These are phyloP conservation scores for Solanum raphanifolium DNA, from an alignment of 257 asterid species.

Conservation along the genomic window DNA sequence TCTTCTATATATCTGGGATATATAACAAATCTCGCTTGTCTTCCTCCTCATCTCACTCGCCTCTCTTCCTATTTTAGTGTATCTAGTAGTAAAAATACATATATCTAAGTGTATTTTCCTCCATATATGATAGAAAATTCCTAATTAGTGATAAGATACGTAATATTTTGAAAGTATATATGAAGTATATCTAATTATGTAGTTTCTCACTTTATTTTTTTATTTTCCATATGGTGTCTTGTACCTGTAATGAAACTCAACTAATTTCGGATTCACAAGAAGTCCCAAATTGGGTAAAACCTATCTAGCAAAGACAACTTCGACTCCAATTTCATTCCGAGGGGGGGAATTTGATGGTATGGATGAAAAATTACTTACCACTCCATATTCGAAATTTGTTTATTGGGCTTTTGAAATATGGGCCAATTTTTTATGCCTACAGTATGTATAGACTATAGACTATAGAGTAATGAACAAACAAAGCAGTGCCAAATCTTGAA, in stretches of 20 bases:
- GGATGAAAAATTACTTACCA: neutral
- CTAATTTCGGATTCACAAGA: neutral
- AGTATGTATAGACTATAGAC: no score
- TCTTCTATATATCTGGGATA: no score
- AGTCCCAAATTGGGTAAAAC: neutral
- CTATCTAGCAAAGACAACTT: neutral
- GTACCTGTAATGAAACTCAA: neutral
- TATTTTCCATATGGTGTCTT: neutral
- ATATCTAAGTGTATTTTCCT: no score
- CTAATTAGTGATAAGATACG: no score
- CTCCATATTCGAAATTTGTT: neutral
- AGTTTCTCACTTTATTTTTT: neutral
- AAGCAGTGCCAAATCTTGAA: neutral
- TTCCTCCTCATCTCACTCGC: no score
- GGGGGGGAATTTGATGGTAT: neutral
- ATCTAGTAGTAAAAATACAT: no score
- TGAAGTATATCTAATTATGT: neutral
- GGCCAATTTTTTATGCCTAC: neutral
- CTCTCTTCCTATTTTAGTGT: no score
- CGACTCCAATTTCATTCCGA: neutral
- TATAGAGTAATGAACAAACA: neutral
- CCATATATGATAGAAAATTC: no score
- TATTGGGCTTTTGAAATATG: neutral
- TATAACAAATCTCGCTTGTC: no score
- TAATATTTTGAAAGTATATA: no score